These are phyloP conservation scores for Dactylellina parvicollis DNA, from an alignment of 2,329 filamentous ascomycete species.

Conservation along the genomic window DNA sequence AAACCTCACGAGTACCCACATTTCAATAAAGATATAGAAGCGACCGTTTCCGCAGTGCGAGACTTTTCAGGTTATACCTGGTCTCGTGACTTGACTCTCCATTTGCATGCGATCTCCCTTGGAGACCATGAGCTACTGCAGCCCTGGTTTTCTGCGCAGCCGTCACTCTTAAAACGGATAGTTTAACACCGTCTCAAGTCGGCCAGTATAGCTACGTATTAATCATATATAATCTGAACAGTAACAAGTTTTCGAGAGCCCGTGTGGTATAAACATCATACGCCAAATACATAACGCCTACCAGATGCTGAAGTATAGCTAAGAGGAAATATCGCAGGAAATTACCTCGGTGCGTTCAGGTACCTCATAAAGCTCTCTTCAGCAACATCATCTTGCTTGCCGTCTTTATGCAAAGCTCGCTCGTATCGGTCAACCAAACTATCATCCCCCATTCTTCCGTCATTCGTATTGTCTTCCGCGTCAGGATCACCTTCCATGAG, in stretches of 20 bases:
- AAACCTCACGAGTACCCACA: too few relatives aligned
- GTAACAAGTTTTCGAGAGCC: not conserved
- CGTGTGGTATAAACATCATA: conserved; percentile 27
- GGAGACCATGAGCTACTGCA: too few relatives aligned
- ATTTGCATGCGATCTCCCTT: too few relatives aligned
- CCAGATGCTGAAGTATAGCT: conserved; percentile 16
- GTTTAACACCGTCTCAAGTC: too few relatives aligned
- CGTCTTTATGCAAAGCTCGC: conserved; percentile 54
- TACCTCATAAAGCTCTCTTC: conserved; percentile 58
- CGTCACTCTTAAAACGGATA: too few relatives aligned
- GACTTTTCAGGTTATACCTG: too few relatives aligned
- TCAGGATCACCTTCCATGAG: conserved; percentile 57
- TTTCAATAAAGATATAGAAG: too few relatives aligned
- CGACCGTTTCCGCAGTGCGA: too few relatives aligned
- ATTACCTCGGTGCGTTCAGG: conserved; percentile 54
- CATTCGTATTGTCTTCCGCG: conserved; percentile 36
- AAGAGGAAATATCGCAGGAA: not conserved
- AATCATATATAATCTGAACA: too few relatives aligned
- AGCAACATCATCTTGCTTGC: conserved; percentile 35
- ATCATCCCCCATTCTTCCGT: conserved; percentile 52
- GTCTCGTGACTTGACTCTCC: too few relatives aligned
- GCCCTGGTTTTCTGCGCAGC: too few relatives aligned
- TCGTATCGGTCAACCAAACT: conserved; percentile 57
- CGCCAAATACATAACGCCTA: conserved; percentile 34
- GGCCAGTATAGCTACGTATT: too few relatives aligned